These are phyloP conservation scores for Monilinia polystroma DNA, from an alignment of 2,329 filamentous ascomycete species.

Conservation along the genomic window DNA sequence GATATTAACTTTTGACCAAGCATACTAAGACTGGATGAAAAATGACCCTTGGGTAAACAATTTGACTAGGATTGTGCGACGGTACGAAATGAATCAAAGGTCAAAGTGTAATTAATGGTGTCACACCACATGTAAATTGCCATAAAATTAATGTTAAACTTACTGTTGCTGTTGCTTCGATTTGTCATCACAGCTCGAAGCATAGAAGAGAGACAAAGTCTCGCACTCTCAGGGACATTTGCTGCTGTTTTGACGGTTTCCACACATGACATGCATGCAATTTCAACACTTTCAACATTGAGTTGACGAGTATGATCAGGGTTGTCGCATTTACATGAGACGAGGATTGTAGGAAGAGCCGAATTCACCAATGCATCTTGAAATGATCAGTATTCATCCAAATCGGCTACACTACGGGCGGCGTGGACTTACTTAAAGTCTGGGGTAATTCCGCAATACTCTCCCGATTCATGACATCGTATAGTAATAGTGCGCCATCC, in stretches of 20 bases:
- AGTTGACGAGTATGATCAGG: constrained; percentile 68
- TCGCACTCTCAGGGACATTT: constrained; percentile 68
- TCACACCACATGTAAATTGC: constrained; percentile 21
- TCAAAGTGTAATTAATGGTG: constrained; percentile 20
- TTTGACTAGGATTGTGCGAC: constrained; percentile 5
- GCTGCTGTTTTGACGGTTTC: constrained; percentile 72
- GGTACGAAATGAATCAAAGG: constrained; percentile 5
- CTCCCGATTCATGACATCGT: constrained; percentile 78
- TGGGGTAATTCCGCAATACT: constrained; percentile 73
- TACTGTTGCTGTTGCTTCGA: constrained; percentile 58
- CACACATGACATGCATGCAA: constrained; percentile 66
- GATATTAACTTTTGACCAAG: not conserved
- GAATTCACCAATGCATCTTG: constrained; percentile 72
- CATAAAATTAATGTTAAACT: constrained; percentile 41
- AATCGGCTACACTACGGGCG: constrained; percentile 4
- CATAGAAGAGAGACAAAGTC: constrained; percentile 73
- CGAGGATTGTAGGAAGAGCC: constrained; percentile 72
- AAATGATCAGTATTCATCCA: constrained; percentile 26
- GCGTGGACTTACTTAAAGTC: constrained; percentile 68
- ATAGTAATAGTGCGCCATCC: constrained; percentile 81
- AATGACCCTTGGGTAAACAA: not conserved
- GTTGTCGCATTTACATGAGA: constrained; percentile 87
- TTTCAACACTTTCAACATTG: constrained; percentile 65
- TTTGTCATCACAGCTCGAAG: constrained; percentile 67
- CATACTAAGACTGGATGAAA: not conserved